A percentile compares a stretch with the other conserved stretches of the same genome.
Conservation (phyloP, 2,329 filamentous ascomycete species). For the Xylariaceae sp. region DNA sequence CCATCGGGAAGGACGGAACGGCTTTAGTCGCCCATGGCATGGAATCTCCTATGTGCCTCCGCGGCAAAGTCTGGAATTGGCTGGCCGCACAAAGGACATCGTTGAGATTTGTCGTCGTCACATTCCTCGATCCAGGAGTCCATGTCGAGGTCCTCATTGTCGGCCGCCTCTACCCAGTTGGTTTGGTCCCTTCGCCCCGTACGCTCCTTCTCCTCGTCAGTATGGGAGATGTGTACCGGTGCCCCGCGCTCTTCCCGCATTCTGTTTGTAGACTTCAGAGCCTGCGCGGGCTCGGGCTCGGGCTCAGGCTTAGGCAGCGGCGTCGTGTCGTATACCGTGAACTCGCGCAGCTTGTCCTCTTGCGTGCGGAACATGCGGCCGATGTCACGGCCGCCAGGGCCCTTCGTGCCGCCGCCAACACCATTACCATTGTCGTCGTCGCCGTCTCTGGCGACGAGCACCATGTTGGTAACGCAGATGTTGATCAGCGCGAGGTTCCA, state of each 20-base stretch:
- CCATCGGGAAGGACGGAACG: too few relatives aligned
- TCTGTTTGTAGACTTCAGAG: too few relatives aligned
- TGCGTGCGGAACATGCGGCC: slow-evolving; percentile 76
- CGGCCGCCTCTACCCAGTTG: neutral
- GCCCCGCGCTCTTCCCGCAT: neutral
- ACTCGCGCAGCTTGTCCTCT: slow-evolving; percentile 64
- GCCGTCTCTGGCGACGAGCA: slow-evolving; percentile 33
- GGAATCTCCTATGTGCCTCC: slow-evolving; percentile 51
- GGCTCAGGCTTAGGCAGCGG: neutral
- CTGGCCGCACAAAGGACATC: slow-evolving; percentile 47
- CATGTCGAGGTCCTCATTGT: slow-evolving; percentile 7
- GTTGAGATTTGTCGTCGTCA: slow-evolving; percentile 29
- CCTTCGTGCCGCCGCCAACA: slow-evolving; percentile 70
- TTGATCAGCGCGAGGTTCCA: slow-evolving; percentile 87
- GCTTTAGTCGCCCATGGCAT: slow-evolving; percentile 31
- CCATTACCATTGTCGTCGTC: slow-evolving; percentile 43
- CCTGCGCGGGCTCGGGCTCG: neutral
- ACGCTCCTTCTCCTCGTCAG: neutral
- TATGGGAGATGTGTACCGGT: neutral
- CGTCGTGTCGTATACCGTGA: slow-evolving; percentile 49
- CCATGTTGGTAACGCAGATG: slow-evolving; percentile 83
- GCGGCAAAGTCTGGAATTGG: slow-evolving; percentile 54
- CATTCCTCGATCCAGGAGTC: slow-evolving; percentile 24
- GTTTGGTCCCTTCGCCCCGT: too few relatives aligned
- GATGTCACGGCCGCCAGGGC: slow-evolving; percentile 61